phyloP scores from a whole-genome alignment of 331 rosid species.

The Arachis monticola region DNA sequence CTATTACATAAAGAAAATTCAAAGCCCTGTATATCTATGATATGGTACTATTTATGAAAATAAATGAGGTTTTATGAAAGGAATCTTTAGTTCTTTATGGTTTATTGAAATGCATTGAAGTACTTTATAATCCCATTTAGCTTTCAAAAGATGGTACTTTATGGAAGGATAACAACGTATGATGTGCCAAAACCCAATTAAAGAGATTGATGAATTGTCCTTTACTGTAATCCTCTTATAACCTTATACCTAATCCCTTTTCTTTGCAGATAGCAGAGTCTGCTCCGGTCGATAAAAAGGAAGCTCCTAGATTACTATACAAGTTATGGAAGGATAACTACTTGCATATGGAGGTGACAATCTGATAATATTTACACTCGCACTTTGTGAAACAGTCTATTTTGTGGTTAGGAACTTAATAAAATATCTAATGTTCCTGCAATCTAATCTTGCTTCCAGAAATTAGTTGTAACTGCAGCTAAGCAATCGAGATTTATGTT shows the following conservation, averaged over 20 bases:
- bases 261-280: slow-evolving; percentile 66
- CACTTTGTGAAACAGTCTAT: neutral
- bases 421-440: neutral
- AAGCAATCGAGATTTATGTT: slow-evolving; percentile 47
- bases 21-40: neutral
- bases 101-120: neutral
- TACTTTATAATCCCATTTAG: neutral
- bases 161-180: too few relatives aligned
- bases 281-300: slow-evolving; percentile 80
- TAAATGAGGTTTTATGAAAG: slow-evolving; percentile 1
- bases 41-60: slow-evolving; percentile 4
- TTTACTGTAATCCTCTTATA: too few relatives aligned
- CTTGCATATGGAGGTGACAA: slow-evolving; percentile 83
- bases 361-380: slow-evolving; percentile 13
- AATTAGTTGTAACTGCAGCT: slow-evolving; percentile 45
- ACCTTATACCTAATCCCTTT: neutral
- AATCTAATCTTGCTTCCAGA: slow-evolving; percentile 60
- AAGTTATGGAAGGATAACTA: slow-evolving; percentile 85
- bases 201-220: too few relatives aligned
- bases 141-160: too few relatives aligned
- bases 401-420: slow-evolving; percentile 31
- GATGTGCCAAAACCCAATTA: too few relatives aligned
- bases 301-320: slow-evolving; percentile 70
- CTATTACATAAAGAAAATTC: neutral
- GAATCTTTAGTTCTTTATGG: neutral